Evolutionary conservation across 2,329 filamentous ascomycete genomes (phyloP).

Genomic region (Penicillium frequentans): DNA sequence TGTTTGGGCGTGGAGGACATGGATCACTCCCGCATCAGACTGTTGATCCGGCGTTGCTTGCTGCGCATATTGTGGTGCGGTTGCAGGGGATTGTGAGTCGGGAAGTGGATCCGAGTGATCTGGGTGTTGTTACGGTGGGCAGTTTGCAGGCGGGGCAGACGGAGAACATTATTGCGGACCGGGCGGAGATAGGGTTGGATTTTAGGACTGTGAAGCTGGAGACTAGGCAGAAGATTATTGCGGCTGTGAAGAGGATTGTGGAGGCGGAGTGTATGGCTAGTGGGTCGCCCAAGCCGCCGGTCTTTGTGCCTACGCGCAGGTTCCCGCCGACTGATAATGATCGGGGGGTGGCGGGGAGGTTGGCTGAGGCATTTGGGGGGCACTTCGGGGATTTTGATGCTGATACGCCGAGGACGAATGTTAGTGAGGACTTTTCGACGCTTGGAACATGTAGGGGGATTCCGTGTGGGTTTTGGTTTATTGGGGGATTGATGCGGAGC

Average conservation of each 20-base stretch:
- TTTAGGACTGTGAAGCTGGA: constrained; percentile 50
- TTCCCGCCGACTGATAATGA: constrained; percentile 60
- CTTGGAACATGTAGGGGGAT: constrained; percentile 51
- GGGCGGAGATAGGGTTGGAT: constrained; percentile 57
- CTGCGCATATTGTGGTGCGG: constrained; percentile 55
- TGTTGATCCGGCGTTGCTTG: constrained; percentile 61
- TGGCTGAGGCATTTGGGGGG: constrained; percentile 48
- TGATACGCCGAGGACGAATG: constrained; percentile 32
- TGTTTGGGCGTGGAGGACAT: constrained; percentile 61
- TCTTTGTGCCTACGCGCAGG: constrained; percentile 47
- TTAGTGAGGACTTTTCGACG: constrained; percentile 60
- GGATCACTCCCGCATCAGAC: constrained; percentile 57
- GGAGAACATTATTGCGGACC: constrained; percentile 61
- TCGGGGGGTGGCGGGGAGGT: constrained; percentile 38
- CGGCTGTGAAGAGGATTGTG: constrained; percentile 55
- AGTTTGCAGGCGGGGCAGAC: constrained; percentile 59
- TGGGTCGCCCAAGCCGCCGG: constrained; percentile 49
- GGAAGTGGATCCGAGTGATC: constrained; percentile 54
- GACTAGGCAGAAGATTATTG: constrained; percentile 50
- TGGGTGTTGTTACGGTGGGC: constrained; percentile 60
- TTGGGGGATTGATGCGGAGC: constrained; percentile 52
- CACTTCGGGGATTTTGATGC: constrained; percentile 48
- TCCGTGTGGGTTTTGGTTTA: constrained; percentile 58
- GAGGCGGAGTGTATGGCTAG: constrained; percentile 55
- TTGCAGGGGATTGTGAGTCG: constrained; percentile 61